phyloP scores from a whole-genome alignment of 2,329 filamentous ascomycete genomes.

The Corynespora cassiicola region DNA sequence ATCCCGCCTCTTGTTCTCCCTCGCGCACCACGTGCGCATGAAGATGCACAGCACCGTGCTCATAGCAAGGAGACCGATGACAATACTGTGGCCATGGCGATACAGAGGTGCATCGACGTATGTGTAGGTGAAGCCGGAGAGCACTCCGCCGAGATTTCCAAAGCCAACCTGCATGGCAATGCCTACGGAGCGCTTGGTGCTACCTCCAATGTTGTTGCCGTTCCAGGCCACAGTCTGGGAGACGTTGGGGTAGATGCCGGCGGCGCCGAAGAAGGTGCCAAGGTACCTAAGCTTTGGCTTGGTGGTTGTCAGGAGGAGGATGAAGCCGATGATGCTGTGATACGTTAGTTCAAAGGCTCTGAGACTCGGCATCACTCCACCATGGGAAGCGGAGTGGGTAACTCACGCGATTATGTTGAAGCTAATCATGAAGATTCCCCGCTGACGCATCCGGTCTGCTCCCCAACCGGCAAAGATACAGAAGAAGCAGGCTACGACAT shows the following conservation, averaged over 20 bases:
- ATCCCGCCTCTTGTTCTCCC: slow-evolving; percentile 62
- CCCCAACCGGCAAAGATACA: slow-evolving; percentile 23
- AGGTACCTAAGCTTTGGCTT: slow-evolving; percentile 44
- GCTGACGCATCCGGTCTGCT: slow-evolving; percentile 21
- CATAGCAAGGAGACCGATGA: slow-evolving; percentile 51
- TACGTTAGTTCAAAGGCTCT: not conserved
- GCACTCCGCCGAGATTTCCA: slow-evolving; percentile 53
- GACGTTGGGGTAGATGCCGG: slow-evolving; percentile 59
- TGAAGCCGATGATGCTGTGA: slow-evolving; percentile 44
- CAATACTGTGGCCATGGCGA: slow-evolving; percentile 49
- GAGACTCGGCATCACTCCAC: not conserved
- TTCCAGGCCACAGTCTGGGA: slow-evolving; percentile 63
- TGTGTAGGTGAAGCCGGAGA: slow-evolving; percentile 56
- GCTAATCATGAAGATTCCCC: slow-evolving; percentile 24
- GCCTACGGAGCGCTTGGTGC: slow-evolving; percentile 59
- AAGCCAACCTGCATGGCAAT: slow-evolving; percentile 61
- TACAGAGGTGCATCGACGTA: slow-evolving; percentile 48
- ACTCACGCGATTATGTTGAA: slow-evolving; percentile 24
- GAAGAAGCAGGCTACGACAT: slow-evolving; percentile 51
- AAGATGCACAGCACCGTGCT: slow-evolving; percentile 54
- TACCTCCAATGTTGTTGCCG: slow-evolving; percentile 61
- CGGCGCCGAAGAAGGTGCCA: slow-evolving; percentile 49
- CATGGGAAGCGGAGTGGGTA: not conserved
- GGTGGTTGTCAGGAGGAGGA: slow-evolving; percentile 44
- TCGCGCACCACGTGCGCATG: slow-evolving; percentile 63